Evolutionary conservation across 75 land plant genomes (phyloP).

Genomic region (Larix kaempferi): DNA sequence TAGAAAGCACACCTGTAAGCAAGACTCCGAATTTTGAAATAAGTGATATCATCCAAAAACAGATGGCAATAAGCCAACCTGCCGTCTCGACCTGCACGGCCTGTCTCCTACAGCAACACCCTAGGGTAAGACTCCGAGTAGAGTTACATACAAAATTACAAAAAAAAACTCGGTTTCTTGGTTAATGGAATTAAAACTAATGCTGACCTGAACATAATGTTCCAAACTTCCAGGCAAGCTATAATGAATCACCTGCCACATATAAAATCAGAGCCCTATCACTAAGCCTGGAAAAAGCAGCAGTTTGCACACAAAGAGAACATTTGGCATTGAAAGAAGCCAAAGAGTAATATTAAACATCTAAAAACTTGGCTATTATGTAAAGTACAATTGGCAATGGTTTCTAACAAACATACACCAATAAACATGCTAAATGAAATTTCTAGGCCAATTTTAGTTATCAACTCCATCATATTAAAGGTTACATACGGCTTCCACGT

Average conservation of each 20-base stretch:
- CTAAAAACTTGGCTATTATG: background rate
- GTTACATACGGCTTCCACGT: constrained; percentile 81
- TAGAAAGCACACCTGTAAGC: constrained; percentile 60
- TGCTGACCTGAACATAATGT: constrained; percentile 88
- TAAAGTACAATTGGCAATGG: background rate
- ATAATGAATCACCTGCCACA: constrained; percentile 90
- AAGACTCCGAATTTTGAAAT: constrained; percentile 84
- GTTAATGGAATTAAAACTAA: background rate
- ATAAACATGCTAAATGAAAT: background rate
- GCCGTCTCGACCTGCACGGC: constrained; percentile 98
- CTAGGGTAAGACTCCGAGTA: too few species aligned
- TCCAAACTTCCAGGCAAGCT: constrained; percentile 95
- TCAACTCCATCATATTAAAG: background rate
- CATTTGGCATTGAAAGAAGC: constrained; percentile 2
- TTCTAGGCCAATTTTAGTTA: background rate
- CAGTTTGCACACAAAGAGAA: background rate
- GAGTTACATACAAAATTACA: too few species aligned
- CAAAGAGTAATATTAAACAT: background rate
- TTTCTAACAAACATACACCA: background rate
- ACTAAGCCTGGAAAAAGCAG: background rate
- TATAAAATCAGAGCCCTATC: background rate
- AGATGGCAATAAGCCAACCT: constrained; percentile 86
- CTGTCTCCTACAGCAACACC: constrained; percentile 71
- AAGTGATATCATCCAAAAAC: constrained; percentile 68
- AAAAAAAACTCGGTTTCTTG: background rate